Percentiles rank a stretch among this genome's conserved stretches.
Conservation (phyloP, 139 green algal species). For the Edaphochlamys debaryana region DNA sequence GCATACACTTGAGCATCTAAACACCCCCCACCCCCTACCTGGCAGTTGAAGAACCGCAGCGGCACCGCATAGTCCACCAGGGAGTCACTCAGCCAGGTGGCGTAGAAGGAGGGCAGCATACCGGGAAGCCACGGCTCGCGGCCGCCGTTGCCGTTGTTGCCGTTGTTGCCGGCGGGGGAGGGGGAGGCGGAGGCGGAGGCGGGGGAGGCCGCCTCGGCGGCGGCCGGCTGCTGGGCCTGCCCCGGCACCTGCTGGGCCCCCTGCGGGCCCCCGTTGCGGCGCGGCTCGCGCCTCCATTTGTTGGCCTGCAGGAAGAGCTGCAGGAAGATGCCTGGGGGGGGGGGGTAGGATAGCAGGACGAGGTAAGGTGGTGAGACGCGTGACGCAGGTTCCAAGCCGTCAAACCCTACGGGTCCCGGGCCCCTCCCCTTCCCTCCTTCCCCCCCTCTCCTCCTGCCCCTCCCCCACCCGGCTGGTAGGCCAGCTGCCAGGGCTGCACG, state of each 20-base stretch:
- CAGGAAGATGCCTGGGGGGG: constrained; percentile 10
- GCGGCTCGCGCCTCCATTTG: constrained; percentile 23
- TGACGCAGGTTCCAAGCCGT: too few relatives aligned
- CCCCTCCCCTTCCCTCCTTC: neutral
- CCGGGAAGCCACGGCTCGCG: neutral
- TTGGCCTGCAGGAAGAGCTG: constrained; percentile 4
- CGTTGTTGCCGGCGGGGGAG: neutral
- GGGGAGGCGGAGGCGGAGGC: too few relatives aligned
- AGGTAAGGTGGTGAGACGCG: too few relatives aligned
- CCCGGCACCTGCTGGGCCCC: neutral
- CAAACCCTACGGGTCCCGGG: neutral
- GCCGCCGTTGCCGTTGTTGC: neutral
- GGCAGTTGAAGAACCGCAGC: constrained; percentile 26
- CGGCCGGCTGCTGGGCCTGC: neutral
- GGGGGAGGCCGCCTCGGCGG: neutral
- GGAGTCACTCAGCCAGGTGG: constrained; percentile 34
- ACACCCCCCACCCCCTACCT: neutral
- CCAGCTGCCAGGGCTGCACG: neutral
- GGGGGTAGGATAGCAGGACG: too few relatives aligned
- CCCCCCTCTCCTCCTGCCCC: too few relatives aligned
- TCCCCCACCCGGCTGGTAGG: constrained; percentile 17
- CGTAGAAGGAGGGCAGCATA: constrained; percentile 26
- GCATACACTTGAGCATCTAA: too few relatives aligned
- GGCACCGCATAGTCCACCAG: constrained; percentile 25
- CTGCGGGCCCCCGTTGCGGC: neutral